phyloP scores from a whole-genome alignment of 176 grass and related monocot species.

The Oryza longistaminata region DNA sequence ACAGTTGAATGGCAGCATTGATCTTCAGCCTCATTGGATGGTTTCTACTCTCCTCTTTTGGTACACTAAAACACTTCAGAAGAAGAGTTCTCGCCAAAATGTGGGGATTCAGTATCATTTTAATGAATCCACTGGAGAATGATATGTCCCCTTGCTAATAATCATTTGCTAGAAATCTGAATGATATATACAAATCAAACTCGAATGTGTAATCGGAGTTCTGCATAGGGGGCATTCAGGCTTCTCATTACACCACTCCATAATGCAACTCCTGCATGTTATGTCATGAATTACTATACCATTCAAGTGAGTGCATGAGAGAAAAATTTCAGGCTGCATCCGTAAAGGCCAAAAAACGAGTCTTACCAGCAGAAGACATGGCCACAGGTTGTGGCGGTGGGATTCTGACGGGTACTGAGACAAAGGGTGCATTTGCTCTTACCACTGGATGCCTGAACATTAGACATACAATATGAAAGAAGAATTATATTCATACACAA shows the following conservation, averaged over 20 bases:
- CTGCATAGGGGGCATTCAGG: slow-evolving; percentile 92
- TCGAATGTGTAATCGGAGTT: slow-evolving; percentile 86
- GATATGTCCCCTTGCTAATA: not conserved
- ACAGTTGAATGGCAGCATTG: not conserved
- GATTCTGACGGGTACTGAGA: slow-evolving; percentile 85
- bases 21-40: not conserved
- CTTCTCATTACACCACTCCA: slow-evolving; percentile 99
- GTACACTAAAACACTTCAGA: not conserved
- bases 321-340: not conserved
- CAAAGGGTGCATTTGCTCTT: slow-evolving; percentile 94
- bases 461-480: slow-evolving; percentile 32
- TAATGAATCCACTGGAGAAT: not conserved
- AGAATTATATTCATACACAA: not conserved
- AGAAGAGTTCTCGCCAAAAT: not conserved
- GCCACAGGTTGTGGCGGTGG: slow-evolving; percentile 88
- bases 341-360: not conserved
- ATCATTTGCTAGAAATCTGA: slow-evolving; percentile 73
- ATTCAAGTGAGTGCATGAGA: not conserved
- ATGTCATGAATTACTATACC: slow-evolving; percentile 27
- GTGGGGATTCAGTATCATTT: not conserved
- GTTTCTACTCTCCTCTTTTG: not conserved
- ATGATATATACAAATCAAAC: slow-evolving; percentile 96
- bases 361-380: slow-evolving; percentile 99
- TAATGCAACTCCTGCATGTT: slow-evolving; percentile 88
- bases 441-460: slow-evolving; percentile 55